phyloP scores from a whole-genome alignment of 441 rosid genomes.

The Brassica hybrid region DNA sequence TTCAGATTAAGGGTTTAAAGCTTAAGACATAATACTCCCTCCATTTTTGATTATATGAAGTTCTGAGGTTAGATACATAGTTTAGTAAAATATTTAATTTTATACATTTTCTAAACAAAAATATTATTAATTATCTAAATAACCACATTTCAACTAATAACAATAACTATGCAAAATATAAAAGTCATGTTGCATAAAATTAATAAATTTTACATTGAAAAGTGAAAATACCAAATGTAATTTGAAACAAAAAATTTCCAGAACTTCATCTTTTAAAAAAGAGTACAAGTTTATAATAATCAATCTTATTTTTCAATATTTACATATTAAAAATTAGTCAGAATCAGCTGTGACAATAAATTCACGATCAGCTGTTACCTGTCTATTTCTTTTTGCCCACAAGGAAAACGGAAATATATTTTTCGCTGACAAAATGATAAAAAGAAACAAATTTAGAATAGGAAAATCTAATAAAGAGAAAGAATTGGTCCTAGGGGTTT shows the following conservation, averaged over 20 bases:
- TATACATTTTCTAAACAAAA: no score
- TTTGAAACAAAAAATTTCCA: no score
- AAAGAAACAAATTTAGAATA: not conserved
- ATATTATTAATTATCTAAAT: no score
- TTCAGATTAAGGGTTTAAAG: not conserved
- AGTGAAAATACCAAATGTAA: no score
- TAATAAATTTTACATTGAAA: no score
- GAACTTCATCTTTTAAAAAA: no score
- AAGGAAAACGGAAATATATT: constrained; percentile 17
- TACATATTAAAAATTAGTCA: not conserved
- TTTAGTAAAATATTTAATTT: no score
- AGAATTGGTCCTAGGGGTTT: not conserved
- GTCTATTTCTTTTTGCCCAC: constrained; percentile 13
- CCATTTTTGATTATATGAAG: no score
- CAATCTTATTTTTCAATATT: not conserved
- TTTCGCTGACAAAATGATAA: not conserved
- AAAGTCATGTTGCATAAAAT: no score
- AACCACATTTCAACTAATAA: no score
- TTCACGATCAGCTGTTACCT: not conserved
- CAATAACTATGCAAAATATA: no score
- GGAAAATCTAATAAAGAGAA: not conserved
- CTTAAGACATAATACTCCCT: not conserved
- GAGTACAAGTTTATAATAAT: not conserved
- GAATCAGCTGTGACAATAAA: constrained; percentile 2
- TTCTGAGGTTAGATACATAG: no score